Evolutionary conservation across 768 basidiomycete species (phyloP).

Genomic region (Mycena rosella): DNA sequence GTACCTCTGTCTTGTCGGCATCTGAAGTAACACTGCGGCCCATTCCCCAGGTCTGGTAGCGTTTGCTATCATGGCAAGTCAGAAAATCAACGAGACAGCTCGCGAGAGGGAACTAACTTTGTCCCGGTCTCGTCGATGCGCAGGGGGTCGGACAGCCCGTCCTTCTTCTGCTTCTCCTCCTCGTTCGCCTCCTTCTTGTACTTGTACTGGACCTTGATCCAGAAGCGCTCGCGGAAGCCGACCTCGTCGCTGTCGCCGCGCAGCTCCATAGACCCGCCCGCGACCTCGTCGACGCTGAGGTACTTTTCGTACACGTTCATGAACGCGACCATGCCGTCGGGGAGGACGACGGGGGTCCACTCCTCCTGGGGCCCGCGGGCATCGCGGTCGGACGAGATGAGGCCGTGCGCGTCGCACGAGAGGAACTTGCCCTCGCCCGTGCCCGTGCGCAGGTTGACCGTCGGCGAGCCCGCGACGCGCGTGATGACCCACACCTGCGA

Average conservation of each 20-base stretch:
- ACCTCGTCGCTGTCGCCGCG: conserved; percentile 89
- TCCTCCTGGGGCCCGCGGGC: conserved; percentile 95
- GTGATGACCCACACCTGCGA: conserved; percentile 94
- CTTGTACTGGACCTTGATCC: conserved; percentile 90
- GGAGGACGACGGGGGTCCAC: conserved; percentile 87
- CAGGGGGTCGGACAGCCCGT: conserved; percentile 62
- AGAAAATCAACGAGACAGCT: conserved; percentile 7
- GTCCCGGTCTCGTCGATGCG: conserved; percentile 79
- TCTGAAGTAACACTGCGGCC: conserved; percentile 77
- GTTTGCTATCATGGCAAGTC: conserved; percentile 57
- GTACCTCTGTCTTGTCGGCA: conserved; percentile 80
- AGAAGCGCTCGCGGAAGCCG: conserved; percentile 88
- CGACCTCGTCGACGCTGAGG: conserved; percentile 86
- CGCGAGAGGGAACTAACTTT: conserved; percentile 65
- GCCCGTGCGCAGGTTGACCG: conserved; percentile 89
- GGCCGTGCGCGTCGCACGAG: conserved; percentile 87
- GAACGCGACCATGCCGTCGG: conserved; percentile 90
- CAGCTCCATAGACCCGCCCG: conserved; percentile 82
- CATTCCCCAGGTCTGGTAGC: conserved; percentile 89
- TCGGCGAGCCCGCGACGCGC: conserved; percentile 84
- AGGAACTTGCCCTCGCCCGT: conserved; percentile 93
- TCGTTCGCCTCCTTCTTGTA: conserved; percentile 88
- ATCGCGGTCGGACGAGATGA: conserved; percentile 87
- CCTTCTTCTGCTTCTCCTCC: conserved; percentile 81
- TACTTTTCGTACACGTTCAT: conserved; percentile 93